Evolutionary conservation across 805 yeast genomes (phyloP), one percentile per base, ranked within the genome.

Genomic region (Scheffersomyces coipomensis): DNA sequence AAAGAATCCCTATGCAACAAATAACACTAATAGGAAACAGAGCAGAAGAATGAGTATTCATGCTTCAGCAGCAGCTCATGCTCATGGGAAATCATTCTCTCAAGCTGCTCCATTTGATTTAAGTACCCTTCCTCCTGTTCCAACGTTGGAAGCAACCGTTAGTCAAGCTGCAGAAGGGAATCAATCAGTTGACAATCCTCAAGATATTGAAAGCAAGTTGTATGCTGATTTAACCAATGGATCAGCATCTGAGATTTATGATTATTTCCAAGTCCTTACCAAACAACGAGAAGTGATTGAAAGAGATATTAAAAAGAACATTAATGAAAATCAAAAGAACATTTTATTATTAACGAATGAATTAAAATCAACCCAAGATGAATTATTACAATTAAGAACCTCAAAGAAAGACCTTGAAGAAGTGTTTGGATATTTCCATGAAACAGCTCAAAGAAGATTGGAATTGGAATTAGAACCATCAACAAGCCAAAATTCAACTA

Each of bases 181-280:
- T 15, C 40, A 46, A 6, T 29, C 21, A 8, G 32, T 43, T 3
- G 49, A 42, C 8, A 40, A 44, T 9, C 38, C 40, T 21, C 40
- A 18, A 2, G 43, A 34, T 17, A 46, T 48, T 15, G 48, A 42
- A 33, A 39, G 39, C 2, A 51, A 51, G 40, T 59, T 68, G 22
- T 42, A 46, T 16, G 45, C 45, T 8, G 76, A 78, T 39, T 56
- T 87, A 44, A 66, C 79, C 9, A 76, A 79, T 45, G 87, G 88
- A 1, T 76, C 84, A 5, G 91, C 90, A 2, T 60, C 78, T 1
- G 85, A 82, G 44, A 83, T 87, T 24, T 89, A 85, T 49, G 79
- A 76, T 39, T 85, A 84, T 58, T 79, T 82, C 43, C 72, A 77
- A 15, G 74, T 72, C 37, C 63, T 86, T 46, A 52, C 60, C 2